phyloP scores from a whole-genome alignment of 2,329 filamentous ascomycete species.

The Cladosporium sp. region DNA sequence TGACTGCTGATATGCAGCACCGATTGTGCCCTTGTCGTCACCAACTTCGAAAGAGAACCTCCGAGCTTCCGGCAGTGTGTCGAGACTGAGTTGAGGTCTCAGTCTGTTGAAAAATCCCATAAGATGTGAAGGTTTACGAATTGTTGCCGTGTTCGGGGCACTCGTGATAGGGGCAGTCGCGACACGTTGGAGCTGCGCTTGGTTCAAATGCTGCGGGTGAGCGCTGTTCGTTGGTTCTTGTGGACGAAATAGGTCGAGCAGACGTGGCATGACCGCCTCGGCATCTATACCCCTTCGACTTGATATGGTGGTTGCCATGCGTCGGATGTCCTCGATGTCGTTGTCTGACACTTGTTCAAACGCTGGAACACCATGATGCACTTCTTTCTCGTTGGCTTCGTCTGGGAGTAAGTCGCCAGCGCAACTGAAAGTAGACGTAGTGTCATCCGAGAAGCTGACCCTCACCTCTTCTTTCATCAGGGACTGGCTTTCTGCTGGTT shows the following conservation, averaged over 20 bases:
- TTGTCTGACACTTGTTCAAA: slow-evolving; percentile 22
- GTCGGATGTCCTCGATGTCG: slow-evolving; percentile 38
- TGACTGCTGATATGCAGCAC: background rate
- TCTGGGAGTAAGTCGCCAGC: slow-evolving; percentile 37
- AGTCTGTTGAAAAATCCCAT: slow-evolving; percentile 34
- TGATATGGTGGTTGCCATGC: slow-evolving; percentile 39
- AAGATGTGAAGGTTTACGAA: slow-evolving; percentile 25
- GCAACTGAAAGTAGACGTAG: slow-evolving; percentile 38
- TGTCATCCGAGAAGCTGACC: slow-evolving; percentile 30
- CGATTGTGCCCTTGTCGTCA: slow-evolving; percentile 38
- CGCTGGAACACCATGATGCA: background rate
- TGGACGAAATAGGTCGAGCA: slow-evolving; percentile 36
- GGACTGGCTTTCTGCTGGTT: background rate
- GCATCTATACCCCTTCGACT: slow-evolving; percentile 38
- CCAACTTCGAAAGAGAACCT: slow-evolving; percentile 48
- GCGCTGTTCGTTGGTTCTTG: background rate
- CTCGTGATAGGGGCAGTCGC: background rate
- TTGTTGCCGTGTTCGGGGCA: background rate
- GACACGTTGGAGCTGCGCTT: background rate
- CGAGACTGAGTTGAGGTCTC: slow-evolving; percentile 29
- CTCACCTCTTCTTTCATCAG: slow-evolving; percentile 18
- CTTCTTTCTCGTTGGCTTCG: slow-evolving; percentile 24
- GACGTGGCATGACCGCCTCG: slow-evolving; percentile 34
- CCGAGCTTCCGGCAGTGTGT: slow-evolving; percentile 25
- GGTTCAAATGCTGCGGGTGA: background rate